A percentile compares a stretch with the other conserved stretches of the same genome.
Conservation (phyloP, 352 stramenopile genomes). For the Pythium sukuiense region DNA sequence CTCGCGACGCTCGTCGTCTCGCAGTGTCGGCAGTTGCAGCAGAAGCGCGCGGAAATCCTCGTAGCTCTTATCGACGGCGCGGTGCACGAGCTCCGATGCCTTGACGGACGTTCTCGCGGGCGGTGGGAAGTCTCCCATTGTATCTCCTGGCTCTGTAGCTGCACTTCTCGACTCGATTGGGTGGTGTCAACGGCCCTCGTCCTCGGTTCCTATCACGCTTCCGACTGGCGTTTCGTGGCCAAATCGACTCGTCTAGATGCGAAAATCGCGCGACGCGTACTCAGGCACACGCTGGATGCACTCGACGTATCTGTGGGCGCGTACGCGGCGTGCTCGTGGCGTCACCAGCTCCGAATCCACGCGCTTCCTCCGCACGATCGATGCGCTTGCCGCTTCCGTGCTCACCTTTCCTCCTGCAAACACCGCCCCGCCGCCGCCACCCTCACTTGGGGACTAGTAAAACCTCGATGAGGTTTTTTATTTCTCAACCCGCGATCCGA, state of each 20-base stretch:
- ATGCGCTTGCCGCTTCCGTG: not conserved
- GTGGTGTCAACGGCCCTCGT: constrained; percentile 6
- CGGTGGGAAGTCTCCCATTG: constrained; percentile 75
- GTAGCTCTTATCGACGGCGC: constrained; percentile 82
- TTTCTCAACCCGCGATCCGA: not conserved
- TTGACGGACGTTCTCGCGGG: constrained; percentile 58
- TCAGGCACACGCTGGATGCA: not conserved
- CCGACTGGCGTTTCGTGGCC: not conserved
- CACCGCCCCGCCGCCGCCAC: constrained; percentile 15
- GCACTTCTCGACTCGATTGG: not conserved
- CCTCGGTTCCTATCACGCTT: not conserved
- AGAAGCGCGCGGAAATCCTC: constrained; percentile 77
- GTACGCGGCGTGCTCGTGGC: not conserved
- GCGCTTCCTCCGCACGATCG: constrained; percentile 2
- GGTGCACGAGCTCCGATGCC: constrained; percentile 75
- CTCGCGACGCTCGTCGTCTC: constrained; percentile 74
- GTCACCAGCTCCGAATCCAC: not conserved
- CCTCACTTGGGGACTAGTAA: constrained; percentile 19
- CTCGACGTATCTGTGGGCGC: not conserved
- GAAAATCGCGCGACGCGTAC: not conserved
- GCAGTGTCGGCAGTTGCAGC: constrained; percentile 64
- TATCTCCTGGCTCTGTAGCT: not conserved
- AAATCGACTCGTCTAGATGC: not conserved
- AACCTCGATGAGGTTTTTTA: constrained; percentile 22
- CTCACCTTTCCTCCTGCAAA: constrained; percentile 12